These are phyloP conservation scores for Eragrostis nindensis DNA, from an alignment of 176 grass and related monocot species.

Conservation along the genomic window DNA sequence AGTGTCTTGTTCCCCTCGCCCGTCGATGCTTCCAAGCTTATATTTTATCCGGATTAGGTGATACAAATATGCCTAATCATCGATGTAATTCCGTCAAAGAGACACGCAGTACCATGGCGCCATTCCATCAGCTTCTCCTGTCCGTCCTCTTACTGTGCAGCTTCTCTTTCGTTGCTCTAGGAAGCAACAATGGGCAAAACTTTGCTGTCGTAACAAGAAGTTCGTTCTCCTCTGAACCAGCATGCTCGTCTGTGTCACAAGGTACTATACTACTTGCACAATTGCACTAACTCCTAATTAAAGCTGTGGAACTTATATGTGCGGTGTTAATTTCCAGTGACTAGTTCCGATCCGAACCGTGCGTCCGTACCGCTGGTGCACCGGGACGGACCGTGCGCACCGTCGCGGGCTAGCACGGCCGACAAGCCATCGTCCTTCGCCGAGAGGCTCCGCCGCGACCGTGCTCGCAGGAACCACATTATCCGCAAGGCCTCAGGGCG, in stretches of 20 bases:
- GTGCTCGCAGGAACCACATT: background rate
- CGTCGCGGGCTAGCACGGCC: background rate
- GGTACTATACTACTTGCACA: background rate
- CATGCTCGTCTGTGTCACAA: background rate
- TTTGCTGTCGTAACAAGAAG: background rate
- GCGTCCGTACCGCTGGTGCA: constrained; percentile 20
- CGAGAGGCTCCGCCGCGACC: constrained; percentile 7
- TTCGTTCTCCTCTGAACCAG: background rate
- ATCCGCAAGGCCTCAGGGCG: background rate
- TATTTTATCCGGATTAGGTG: background rate
- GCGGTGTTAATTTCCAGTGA: background rate
- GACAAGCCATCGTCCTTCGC: constrained; percentile 9
- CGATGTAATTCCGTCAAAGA: background rate
- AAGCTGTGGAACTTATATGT: background rate
- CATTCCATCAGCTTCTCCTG: background rate
- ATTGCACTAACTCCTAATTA: no score
- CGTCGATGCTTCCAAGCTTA: background rate
- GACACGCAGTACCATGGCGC: background rate
- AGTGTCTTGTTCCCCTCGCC: background rate
- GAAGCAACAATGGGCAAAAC: background rate
- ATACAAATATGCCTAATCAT: background rate
- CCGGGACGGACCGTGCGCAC: constrained; percentile 30
- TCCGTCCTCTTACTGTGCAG: constrained; percentile 6
- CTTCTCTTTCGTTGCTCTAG: background rate
- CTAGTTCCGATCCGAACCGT: background rate